Base-by-base conservation (phyloP, 2,329 filamentous ascomycete genomes). In the Fusarium temperatum region DNA sequence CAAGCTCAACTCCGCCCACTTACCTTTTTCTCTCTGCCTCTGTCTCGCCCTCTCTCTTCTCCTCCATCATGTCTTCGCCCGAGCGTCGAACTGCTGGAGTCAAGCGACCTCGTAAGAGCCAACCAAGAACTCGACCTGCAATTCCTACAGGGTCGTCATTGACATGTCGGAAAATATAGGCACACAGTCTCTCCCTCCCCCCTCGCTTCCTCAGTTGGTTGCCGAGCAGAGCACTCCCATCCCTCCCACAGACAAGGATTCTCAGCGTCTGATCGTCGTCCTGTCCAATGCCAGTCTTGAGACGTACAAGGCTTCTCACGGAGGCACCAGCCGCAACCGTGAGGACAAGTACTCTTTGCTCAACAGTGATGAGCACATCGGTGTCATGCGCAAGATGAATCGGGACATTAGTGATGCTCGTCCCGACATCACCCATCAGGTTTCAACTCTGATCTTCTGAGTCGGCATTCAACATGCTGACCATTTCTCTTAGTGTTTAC, bases 301-400 rank as follows among this genome's bases (percentile, higher is more conserved):
- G 84, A 99, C 96, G 2, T 98, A 98, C 88, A 97, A 97, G 82
- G 94, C 96, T 3, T 93, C 94, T 26, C 91, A 94, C 76, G 91
- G 92, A 69, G 89, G 91, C 82, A 88, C 81, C 83, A 89, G 81
- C 85, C 91, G 85, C 84, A 90, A 82, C 69, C 90, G 93, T 58
- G 95, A 98, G 79, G 96, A 98, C 82, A 98, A 98, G 84, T 99
- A 97, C 85, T 97, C 96, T 70, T 88, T 99, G 59, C 91, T 99
- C 80, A 99, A 99, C 88, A 98, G 95, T 84, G 96, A 99, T 81
- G 96, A 99, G 85, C 96, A 99, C 82, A 99, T 99, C 77, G 96
- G 96, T 72, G 93, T 98, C 75, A 98, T 99, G 95, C 93, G 96
- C 80, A 99, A 98, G 88, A 98, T 98, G 96, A 97, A 97, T 82